Base-by-base conservation (phyloP, 805 yeast genomes). In the Candida krabiensis region DNA sequence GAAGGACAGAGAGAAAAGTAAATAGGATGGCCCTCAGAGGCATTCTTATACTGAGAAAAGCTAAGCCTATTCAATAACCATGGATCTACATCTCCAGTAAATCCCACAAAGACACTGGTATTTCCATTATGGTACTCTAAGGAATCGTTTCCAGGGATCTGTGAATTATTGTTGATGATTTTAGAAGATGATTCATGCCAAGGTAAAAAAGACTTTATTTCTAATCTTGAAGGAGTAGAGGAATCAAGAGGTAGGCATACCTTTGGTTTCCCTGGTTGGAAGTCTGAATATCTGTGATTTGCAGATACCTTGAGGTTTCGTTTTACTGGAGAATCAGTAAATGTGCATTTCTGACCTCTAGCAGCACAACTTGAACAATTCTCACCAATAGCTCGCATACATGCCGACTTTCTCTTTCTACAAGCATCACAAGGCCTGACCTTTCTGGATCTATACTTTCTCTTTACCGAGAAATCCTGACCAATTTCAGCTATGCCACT, bases 11-110 rank as follows among this genome's bases (percentile, higher is more conserved):
- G 12, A 18, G 39, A 14, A 24, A 43, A 43, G 23, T 33, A 38
- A 5, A 43, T 24, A 12, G 34, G 34, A 4, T 27, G 33, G 4
- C n/a, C 26, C 11, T 9, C 13, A n/a, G 36, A 18, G 6, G 40
- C 22, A 17, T 16, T 29, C 30, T 38, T 38, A 24, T 32, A 37
- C n/a, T 37, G 26, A 11, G 28, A 9, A 14, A 21, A 9, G n/a
- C 35, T 27, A 3, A 14, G 7, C 14, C 23, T 12, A 15, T 36
- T 15, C 22, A 40, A 30, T 17, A 40, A 32, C 44, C 44, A 40
- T 8, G 44, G 44, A 36, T 40, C 44, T 9, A 26, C 14, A 17
- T 40, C 44, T 18, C 44, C 44, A 24, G 36, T 40, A 26, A 40
- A 40, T 5, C 44, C 44, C 14, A 40, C 28, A 23, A 40, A 40